Base-by-base conservation (phyloP, 2,329 filamentous ascomycete species). In the Taxawa tesnikishii region DNA sequence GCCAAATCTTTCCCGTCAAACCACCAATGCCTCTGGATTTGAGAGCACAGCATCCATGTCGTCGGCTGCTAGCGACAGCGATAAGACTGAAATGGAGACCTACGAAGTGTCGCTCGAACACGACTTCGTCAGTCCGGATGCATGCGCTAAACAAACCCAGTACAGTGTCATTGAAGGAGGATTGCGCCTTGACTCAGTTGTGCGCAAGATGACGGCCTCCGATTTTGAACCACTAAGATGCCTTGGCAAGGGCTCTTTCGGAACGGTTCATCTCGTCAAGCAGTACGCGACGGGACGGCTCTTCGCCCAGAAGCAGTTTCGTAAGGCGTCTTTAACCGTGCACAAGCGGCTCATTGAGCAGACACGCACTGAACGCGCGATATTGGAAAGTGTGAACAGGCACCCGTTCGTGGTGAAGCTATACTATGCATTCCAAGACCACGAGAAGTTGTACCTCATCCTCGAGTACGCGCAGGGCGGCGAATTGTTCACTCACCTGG, bases 371-470 rank as follows among this genome's bases (percentile, higher is more conserved):
- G 90, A 98, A 62, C 81, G 90, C 30, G 78, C 79, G 47, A 94
- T 98, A 33, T 69, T 98, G 31, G 90, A 98, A 62, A 92, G 83
- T 38, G 83, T 98, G 56, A 96, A 92, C 58, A 74, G 87, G 19
- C 90, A 98, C 55, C 88, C 90, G 0, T 98, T 98, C 53, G 87
- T 98, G 29, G 90, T 98, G 43, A 96, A 96, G 60, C 71, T 98
- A 12, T 98, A 83, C 60, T 98, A 98, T 50, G 90, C 90, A 14
- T 98, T 98, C 58, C 90, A 98, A 59, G 90, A 98, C 51, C 84
- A 85, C 44, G 87, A 94, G 64, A 94, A 94, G 62, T 74, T 98
- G 19, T 98, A 98, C 53, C 67, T 98, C 28, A 96, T 98, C 43
- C 73, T 98, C 15, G 88, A 98, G 60, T 98, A 98, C 55, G 90